Base-by-base conservation (phyloP, 2,329 filamentous ascomycete genomes). In the Colletotrichum sp. region DNA sequence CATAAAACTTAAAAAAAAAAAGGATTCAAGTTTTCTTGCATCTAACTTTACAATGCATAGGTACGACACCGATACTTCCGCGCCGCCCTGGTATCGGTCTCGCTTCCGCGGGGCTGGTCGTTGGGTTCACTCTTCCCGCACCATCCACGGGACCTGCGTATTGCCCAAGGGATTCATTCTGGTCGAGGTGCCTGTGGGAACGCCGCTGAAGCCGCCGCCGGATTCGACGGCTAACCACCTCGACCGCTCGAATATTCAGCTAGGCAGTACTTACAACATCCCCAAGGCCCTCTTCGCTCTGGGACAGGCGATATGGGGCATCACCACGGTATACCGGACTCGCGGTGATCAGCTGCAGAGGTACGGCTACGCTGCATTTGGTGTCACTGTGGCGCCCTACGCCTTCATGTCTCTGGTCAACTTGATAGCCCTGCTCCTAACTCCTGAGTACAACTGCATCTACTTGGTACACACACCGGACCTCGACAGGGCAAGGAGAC, bases 361-460 rank as follows among this genome's bases (percentile, higher is more conserved):
- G 9, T 82, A 80, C 36, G 82, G 82, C 34, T 83, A 81, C 38
- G 81, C 80, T 0, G 80, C 82, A n/a, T 83, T 83, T 55, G 81
- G 81, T 3, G 77, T 83, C 16, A 80, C 81, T 0, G 80, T 82
- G 6, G 67, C 78, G 6, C 82, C 81, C 5, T 83, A 83, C 71
- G 78, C 78, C 6, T 64, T 82, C 69, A 83, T 83, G 81, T 80
- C 79, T 18, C 60, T 82, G 52, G 68, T 82, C 12, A 83, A 83
- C 60, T 55, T 81, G 8, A 68, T 80, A 10, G 79, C 76, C 4
- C 79, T 80, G 8, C 56, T 82, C 24, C 60, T 80, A 5, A 79
- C 78, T 8, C 81, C 80, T 0, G 79, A 82, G 52, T 83, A 81
- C 24, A 75, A 80, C 56, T 77, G 76, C 8, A 66, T 82, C 4